Percentiles rank a stretch among this genome's conserved stretches.
phyloP scores from a whole-genome alignment of 768 basidiomycete species.

The Fomitopsis pulvina region DNA sequence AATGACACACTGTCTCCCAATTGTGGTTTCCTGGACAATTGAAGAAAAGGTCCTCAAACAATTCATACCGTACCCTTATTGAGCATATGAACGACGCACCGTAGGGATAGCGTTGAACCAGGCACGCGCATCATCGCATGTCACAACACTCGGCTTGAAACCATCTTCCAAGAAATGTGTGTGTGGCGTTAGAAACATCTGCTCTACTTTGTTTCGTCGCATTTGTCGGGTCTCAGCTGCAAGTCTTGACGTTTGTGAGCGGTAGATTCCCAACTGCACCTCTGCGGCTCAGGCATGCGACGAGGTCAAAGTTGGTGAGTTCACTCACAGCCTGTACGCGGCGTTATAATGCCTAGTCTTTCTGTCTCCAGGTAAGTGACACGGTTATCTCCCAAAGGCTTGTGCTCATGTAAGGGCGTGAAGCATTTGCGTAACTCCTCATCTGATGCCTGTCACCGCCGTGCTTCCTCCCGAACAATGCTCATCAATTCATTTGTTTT shows the following conservation, averaged over 20 bases:
- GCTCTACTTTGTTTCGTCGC: background rate
- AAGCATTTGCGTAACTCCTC: background rate
- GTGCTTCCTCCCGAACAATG: background rate
- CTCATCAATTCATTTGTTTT: background rate
- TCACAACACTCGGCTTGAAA: background rate
- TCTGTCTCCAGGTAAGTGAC: background rate
- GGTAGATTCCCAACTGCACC: too few species aligned
- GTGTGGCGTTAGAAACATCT: background rate
- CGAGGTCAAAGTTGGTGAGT: too few species aligned
- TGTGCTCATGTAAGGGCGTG: background rate
- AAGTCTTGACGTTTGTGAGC: background rate
- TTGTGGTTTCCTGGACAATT: background rate
- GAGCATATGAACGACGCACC: background rate
- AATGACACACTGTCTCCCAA: constrained; percentile 5
- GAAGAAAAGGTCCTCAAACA: constrained; percentile 3
- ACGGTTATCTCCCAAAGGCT: background rate
- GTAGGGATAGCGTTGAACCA: background rate
- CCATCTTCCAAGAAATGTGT: background rate
- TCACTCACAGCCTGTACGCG: too few species aligned
- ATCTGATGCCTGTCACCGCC: background rate
- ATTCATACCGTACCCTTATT: background rate
- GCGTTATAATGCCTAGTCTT: too few species aligned
- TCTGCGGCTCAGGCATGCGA: too few species aligned
- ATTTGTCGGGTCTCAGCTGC: background rate
- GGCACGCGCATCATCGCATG: background rate